A percentile compares a stretch with the other conserved stretches of the same genome.
phyloP scores from a whole-genome alignment of 1,284 basidiomycete species.

The Cutaneotrichosporon arboriforme region DNA sequence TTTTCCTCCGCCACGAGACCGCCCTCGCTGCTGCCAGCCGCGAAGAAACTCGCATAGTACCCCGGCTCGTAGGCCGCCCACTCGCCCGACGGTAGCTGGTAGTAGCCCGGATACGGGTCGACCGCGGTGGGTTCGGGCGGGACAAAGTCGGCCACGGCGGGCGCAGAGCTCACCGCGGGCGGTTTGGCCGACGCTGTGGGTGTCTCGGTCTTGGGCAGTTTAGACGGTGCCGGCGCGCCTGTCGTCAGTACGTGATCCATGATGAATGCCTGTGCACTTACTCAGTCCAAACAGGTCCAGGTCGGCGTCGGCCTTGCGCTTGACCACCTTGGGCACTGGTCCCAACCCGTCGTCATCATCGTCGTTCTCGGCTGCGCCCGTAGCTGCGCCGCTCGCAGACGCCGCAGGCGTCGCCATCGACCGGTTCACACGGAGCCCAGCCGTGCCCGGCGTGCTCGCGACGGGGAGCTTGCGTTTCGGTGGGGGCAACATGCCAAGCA shows the following conservation, averaged over 20 bases:
- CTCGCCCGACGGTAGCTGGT: conserved; percentile 69
- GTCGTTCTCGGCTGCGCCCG: conserved; percentile 8
- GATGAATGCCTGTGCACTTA: conserved; percentile 23
- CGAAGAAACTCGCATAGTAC: conserved; percentile 66
- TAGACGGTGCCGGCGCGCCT: neutral
- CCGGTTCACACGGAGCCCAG: conserved; percentile 29
- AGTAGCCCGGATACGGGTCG: conserved; percentile 83
- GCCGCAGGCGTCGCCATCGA: conserved; percentile 23
- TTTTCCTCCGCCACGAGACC: conserved; percentile 5
- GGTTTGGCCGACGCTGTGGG: conserved; percentile 22
- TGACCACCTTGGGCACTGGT: conserved; percentile 16
- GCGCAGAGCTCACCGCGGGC: conserved; percentile 37
- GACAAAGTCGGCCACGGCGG: conserved; percentile 55
- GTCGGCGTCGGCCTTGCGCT: conserved; percentile 16
- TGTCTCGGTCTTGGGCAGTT: neutral
- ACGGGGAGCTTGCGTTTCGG: conserved; percentile 43
- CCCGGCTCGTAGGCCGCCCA: conserved; percentile 71
- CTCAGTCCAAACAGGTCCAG: conserved; percentile 46
- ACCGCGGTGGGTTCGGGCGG: conserved; percentile 67
- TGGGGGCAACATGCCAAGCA: conserved; percentile 46
- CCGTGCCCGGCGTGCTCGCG: conserved; percentile 5
- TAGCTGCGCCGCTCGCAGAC: no score
- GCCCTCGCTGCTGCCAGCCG: neutral
- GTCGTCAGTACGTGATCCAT: neutral
- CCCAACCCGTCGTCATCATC: conserved; percentile 25